phyloP scores from a whole-genome alignment of 2,329 filamentous ascomycete genomes.

The Chalaropsis ovoidea region DNA sequence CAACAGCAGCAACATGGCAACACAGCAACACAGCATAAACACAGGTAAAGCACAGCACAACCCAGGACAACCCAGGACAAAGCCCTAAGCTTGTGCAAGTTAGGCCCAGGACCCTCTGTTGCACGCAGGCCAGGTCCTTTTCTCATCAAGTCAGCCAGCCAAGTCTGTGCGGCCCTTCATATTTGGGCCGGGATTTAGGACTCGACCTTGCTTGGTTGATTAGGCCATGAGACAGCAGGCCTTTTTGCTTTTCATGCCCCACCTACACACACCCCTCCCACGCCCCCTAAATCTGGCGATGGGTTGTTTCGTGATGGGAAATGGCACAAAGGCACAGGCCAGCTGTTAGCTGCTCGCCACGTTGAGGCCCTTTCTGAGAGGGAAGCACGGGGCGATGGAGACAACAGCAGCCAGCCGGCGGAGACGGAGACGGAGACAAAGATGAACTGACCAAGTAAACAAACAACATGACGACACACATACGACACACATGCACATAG shows the following conservation, averaged over 20 bases:
- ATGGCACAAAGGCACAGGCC: not conserved
- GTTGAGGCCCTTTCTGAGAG: not conserved
- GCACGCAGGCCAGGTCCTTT: too few species aligned
- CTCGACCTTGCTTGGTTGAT: too few species aligned
- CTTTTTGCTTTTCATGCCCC: not conserved
- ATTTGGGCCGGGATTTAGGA: not conserved
- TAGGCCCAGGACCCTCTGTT: not conserved
- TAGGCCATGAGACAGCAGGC: too few species aligned
- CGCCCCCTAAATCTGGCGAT: not conserved
- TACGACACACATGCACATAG: not conserved
- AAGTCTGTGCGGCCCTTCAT: slow-evolving; percentile 10
- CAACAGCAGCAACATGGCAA: not conserved
- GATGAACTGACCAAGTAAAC: not conserved
- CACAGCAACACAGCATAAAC: not conserved
- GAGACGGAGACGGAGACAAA: not conserved
- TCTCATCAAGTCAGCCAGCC: not conserved
- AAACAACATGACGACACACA: not conserved
- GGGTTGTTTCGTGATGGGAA: not conserved
- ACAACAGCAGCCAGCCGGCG: not conserved
- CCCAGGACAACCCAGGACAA: too few species aligned
- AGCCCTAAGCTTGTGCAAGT: not conserved
- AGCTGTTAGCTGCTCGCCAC: slow-evolving; percentile 4
- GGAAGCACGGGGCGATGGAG: not conserved
- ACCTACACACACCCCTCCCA: not conserved
- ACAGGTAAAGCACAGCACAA: not conserved